These are phyloP conservation scores for Cladophialophora yegresii DNA, from an alignment of 2,329 filamentous ascomycete species.

Conservation along the genomic window DNA sequence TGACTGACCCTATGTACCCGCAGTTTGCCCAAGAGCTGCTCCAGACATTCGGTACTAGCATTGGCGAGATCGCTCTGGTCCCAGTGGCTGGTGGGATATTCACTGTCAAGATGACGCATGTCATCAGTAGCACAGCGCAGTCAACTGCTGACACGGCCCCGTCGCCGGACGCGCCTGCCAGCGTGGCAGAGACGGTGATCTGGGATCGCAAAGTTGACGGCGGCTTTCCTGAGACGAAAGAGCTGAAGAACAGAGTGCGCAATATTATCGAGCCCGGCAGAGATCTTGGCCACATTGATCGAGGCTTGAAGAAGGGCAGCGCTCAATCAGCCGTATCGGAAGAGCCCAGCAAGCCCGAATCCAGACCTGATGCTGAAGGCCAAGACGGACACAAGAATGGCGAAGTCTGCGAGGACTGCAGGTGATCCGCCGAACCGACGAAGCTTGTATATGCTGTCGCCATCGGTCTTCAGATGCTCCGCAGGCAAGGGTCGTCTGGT, in stretches of 20 bases:
- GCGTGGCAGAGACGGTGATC: conserved; percentile 57
- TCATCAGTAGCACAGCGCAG: conserved; percentile 5
- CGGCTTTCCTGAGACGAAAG: conserved; percentile 92
- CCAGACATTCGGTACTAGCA: conserved; percentile 79
- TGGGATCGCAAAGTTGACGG: conserved; percentile 89
- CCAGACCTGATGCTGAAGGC: neutral
- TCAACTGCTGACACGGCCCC: neutral
- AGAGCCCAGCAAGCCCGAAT: conserved; percentile 8
- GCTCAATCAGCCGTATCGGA: conserved; percentile 18
- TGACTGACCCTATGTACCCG: conserved; percentile 13
- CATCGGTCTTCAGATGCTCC: neutral
- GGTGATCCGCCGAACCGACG: neutral
- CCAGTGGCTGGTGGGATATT: conserved; percentile 85
- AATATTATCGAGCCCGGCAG: conserved; percentile 77
- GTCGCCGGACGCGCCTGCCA: conserved; percentile 17
- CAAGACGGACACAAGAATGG: neutral
- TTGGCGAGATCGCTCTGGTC: conserved; percentile 85
- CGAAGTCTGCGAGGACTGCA: conserved; percentile 14
- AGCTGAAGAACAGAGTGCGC: conserved; percentile 79
- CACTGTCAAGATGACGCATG: conserved; percentile 64
- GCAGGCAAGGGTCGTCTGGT: neutral
- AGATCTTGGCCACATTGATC: conserved; percentile 80
- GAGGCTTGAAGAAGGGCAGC: conserved; percentile 44
- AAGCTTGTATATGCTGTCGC: neutral
- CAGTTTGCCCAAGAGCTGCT: conserved; percentile 94